Evolutionary conservation across 2,329 filamentous ascomycete species (phyloP).

Genomic region (Chrysoporthe cubensis): DNA sequence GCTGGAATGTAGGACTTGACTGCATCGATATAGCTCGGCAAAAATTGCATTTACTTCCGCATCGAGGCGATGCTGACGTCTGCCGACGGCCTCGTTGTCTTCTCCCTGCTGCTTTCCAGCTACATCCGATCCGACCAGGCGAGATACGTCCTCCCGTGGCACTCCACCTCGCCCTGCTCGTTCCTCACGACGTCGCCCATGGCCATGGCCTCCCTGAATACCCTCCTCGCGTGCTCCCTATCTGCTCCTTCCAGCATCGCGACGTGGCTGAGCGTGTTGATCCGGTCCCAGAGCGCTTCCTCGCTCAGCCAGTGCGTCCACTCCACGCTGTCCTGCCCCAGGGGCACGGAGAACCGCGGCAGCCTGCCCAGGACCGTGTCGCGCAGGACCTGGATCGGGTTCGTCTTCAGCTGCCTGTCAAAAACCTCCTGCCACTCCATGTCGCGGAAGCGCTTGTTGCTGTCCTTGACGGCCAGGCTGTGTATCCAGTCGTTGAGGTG

Average conservation of each 20-base stretch:
- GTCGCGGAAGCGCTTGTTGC: constrained; percentile 68
- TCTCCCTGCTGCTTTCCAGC: constrained; percentile 7
- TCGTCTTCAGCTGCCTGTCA: constrained; percentile 58
- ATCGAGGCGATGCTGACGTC: not conserved
- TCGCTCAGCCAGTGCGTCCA: constrained; percentile 63
- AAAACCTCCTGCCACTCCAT: constrained; percentile 67
- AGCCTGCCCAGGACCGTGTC: constrained; percentile 44
- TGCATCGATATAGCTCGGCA: constrained; percentile 3
- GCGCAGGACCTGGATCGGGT: constrained; percentile 54
- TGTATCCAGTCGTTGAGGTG: constrained; percentile 62
- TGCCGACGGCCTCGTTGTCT: not conserved
- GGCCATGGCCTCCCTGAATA: constrained; percentile 59
- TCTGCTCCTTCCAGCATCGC: constrained; percentile 58
- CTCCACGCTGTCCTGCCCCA: constrained; percentile 58
- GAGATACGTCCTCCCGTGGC: constrained; percentile 67
- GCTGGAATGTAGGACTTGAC: not conserved
- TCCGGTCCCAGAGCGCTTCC: constrained; percentile 66
- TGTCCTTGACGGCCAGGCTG: constrained; percentile 55
- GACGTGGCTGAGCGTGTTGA: constrained; percentile 71
- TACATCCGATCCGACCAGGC: constrained; percentile 62
- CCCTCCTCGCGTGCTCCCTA: constrained; percentile 51
- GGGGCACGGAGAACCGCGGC: constrained; percentile 62
- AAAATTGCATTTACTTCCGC: not conserved
- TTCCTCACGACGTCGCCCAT: constrained; percentile 60
- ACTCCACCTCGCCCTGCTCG: constrained; percentile 62